phyloP scores from a whole-genome alignment of 176 grass and related monocot genomes.

The Aegilops tauschii region DNA sequence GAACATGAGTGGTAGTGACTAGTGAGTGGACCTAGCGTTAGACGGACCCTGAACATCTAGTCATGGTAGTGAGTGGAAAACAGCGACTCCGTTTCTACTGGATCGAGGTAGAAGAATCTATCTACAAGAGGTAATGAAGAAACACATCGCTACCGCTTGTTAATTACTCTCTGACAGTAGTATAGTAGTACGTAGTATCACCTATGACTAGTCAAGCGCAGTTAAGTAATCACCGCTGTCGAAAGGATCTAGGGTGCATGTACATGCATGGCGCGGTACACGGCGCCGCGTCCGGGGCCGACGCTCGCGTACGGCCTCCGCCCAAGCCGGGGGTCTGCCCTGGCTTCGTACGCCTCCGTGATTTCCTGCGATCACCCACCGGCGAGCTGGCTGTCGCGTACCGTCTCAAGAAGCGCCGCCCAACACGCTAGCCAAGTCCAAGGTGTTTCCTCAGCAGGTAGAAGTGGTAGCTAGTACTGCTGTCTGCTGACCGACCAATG shows the following conservation, averaged over 20 bases:
- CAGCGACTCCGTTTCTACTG: background rate
- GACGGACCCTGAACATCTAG: too few species aligned
- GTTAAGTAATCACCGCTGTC: background rate
- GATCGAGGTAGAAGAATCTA: background rate
- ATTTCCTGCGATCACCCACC: background rate
- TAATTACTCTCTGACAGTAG: background rate
- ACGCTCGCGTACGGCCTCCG: slow-evolving; percentile 10
- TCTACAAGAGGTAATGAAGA: background rate
- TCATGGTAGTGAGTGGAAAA: background rate
- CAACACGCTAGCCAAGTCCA: background rate
- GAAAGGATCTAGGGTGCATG: too few species aligned
- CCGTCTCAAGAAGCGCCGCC: background rate
- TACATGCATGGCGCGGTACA: background rate
- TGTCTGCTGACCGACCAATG: background rate
- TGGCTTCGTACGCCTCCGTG: background rate
- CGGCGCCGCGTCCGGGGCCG: slow-evolving; percentile 6
- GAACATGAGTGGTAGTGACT: too few species aligned
- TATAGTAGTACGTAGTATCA: background rate
- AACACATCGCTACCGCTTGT: background rate
- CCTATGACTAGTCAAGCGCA: background rate
- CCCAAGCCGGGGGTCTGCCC: background rate
- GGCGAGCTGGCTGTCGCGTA: background rate
- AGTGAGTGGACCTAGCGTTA: too few species aligned
- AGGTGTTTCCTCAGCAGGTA: background rate
- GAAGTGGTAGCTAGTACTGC: background rate